These are phyloP conservation scores for Inonotus hispidus DNA, from an alignment of 1,284 basidiomycete genomes.

Conservation along the genomic window DNA sequence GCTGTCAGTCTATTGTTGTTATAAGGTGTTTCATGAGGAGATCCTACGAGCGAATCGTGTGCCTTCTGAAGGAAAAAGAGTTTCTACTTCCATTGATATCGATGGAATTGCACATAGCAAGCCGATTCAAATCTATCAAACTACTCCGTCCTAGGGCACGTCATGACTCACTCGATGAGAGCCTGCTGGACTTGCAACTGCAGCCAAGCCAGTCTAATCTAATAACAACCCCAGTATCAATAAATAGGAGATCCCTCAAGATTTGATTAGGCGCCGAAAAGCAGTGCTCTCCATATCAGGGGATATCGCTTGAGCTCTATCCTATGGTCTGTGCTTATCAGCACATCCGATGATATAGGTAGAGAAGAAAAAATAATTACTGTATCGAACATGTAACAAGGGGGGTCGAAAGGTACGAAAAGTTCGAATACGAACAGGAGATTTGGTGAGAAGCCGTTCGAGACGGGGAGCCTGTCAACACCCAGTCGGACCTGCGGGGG, in stretches of 20 bases:
- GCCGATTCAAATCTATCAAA: too few relatives aligned
- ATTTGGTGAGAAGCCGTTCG: slow-evolving; percentile 2
- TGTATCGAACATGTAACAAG: too few relatives aligned
- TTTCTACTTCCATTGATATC: too few relatives aligned
- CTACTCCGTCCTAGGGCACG: neutral
- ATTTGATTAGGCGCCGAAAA: neutral
- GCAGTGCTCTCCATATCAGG: neutral
- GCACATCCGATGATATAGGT: slow-evolving; percentile 1
- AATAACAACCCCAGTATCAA: too few relatives aligned
- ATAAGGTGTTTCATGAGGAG: too few relatives aligned
- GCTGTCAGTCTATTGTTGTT: too few relatives aligned
- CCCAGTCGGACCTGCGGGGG: neutral
- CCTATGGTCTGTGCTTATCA: too few relatives aligned
- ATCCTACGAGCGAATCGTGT: too few relatives aligned
- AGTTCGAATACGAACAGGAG: neutral
- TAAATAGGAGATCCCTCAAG: too few relatives aligned
- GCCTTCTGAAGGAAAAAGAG: too few relatives aligned
- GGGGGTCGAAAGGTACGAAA: neutral
- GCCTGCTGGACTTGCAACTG: neutral
- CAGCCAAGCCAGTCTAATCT: neutral
- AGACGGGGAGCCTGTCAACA: neutral
- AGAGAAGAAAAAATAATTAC: neutral
- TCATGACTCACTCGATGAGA: neutral
- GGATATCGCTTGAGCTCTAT: too few relatives aligned
- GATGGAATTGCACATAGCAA: too few relatives aligned